Percentiles rank a stretch among this genome's conserved stretches.
phyloP scores from a whole-genome alignment of 768 basidiomycete genomes.

The Tulasnella sp. region DNA sequence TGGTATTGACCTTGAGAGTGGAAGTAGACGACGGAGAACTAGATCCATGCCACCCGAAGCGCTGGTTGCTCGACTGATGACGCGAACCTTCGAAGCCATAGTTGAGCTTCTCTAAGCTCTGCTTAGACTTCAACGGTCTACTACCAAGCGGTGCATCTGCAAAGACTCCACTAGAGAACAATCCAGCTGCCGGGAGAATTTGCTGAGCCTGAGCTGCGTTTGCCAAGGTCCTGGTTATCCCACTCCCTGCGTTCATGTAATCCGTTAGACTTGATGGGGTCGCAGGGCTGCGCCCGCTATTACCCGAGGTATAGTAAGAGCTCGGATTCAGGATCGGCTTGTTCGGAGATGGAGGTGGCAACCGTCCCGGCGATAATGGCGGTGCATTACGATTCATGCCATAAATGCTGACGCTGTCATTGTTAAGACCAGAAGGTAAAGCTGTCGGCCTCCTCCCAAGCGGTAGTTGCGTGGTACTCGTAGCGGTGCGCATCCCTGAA shows the following conservation, averaged over 20 bases:
- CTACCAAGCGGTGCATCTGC: not conserved
- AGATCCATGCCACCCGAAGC: too few relatives aligned
- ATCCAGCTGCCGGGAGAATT: not conserved
- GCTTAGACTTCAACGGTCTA: not conserved
- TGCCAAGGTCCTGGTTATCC: too few relatives aligned
- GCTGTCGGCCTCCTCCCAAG: not conserved
- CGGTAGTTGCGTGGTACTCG: not conserved
- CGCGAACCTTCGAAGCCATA: too few relatives aligned
- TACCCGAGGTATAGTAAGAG: not conserved
- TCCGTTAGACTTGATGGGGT: not conserved
- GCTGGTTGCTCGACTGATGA: too few relatives aligned
- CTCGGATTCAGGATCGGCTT: conserved; percentile 1
- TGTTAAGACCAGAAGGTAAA: not conserved
- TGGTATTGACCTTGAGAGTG: too few relatives aligned
- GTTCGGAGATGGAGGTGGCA: not conserved
- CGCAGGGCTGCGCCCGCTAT: not conserved
- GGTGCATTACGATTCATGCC: not conserved
- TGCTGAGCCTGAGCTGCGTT: too few relatives aligned
- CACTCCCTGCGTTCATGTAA: not conserved
- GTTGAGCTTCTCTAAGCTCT: not conserved
- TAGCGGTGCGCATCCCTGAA: not conserved
- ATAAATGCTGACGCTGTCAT: not conserved
- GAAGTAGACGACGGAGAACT: too few relatives aligned
- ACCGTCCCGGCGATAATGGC: not conserved
- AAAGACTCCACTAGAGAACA: not conserved